A percentile compares a stretch with the other conserved stretches of the same genome.
Evolutionary conservation across 345 rosid species (phyloP).

Genomic region (Lepidium sativum): DNA sequence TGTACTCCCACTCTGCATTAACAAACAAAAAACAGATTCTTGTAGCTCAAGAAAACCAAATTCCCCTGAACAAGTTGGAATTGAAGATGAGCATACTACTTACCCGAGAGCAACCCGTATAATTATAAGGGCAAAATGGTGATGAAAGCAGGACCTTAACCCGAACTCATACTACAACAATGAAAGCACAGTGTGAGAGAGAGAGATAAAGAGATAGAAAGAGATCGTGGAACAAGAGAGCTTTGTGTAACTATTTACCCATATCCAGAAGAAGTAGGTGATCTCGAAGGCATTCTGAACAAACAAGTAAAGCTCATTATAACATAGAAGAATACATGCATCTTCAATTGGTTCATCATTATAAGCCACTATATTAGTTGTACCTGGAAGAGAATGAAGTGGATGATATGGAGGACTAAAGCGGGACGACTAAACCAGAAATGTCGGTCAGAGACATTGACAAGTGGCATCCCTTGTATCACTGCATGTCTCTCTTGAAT

Average conservation of each 20-base stretch:
- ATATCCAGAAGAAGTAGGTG: conserved; percentile 90
- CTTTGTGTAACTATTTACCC: conserved; percentile 37
- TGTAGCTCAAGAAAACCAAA: not conserved
- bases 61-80: not conserved
- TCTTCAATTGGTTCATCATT: not conserved
- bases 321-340: not conserved
- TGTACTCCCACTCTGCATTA: conserved; percentile 58
- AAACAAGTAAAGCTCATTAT: conserved; percentile 12
- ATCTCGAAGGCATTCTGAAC: conserved; percentile 92
- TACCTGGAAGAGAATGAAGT: conserved; percentile 92
- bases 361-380: not conserved
- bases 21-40: not conserved
- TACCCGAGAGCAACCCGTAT: conserved; percentile 60
- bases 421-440: conserved; percentile 86
- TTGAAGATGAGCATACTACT: conserved; percentile 8
- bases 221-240: not conserved
- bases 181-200: not conserved
- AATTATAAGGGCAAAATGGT: conserved; percentile 32
- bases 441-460: conserved; percentile 68
- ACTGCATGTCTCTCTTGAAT: conserved; percentile 82
- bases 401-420: conserved; percentile 67
- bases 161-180: conserved; percentile 86
- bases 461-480: conserved; percentile 96
- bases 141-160: conserved; percentile 69
- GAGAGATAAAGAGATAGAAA: not conserved